These are phyloP conservation scores for Hanseniaspora clermontiae DNA, from an alignment of 805 yeast genomes.

Conservation along the genomic window DNA sequence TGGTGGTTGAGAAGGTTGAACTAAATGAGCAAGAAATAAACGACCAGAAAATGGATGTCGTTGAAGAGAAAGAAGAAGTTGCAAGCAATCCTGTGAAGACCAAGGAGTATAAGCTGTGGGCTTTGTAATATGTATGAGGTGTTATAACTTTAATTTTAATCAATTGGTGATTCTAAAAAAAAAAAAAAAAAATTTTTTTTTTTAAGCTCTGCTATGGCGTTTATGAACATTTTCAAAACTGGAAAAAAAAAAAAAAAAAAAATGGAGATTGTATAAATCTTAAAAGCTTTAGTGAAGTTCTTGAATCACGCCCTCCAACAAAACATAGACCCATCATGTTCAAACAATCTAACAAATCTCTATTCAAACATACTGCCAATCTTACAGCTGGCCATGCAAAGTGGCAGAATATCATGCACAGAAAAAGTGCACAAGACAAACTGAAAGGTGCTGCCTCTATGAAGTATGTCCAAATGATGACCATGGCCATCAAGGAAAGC, in stretches of 20 bases:
- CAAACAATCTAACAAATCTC: neutral
- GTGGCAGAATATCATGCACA: constrained; percentile 12
- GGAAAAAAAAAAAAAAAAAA: neutral
- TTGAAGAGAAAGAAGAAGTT: neutral
- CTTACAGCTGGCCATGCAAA: constrained; percentile 3
- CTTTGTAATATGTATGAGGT: neutral
- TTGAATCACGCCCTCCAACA: too few species aligned
- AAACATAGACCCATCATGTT: neutral
- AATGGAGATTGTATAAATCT: too few species aligned
- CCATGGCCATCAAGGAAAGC: constrained; percentile 76
- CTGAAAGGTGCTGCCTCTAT: constrained; percentile 39
- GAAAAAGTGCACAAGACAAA: constrained; percentile 45
- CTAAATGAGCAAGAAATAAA: neutral
- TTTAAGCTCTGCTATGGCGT: too few species aligned
- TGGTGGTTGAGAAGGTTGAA: neutral
- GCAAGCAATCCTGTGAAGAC: neutral
- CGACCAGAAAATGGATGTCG: neutral
- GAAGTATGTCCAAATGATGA: constrained; percentile 51
- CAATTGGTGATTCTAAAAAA: too few species aligned
- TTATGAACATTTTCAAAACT: neutral
- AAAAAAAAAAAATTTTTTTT: neutral
- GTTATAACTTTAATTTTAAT: neutral
- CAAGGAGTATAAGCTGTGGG: constrained; percentile 6
- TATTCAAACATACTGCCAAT: neutral
- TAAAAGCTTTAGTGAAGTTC: too few species aligned